Percentiles rank a stretch among this genome's conserved stretches.
These are phyloP conservation scores for Asterionellopsis glacialis DNA, from an alignment of 108 stramenopile genomes.

Conservation along the genomic window DNA sequence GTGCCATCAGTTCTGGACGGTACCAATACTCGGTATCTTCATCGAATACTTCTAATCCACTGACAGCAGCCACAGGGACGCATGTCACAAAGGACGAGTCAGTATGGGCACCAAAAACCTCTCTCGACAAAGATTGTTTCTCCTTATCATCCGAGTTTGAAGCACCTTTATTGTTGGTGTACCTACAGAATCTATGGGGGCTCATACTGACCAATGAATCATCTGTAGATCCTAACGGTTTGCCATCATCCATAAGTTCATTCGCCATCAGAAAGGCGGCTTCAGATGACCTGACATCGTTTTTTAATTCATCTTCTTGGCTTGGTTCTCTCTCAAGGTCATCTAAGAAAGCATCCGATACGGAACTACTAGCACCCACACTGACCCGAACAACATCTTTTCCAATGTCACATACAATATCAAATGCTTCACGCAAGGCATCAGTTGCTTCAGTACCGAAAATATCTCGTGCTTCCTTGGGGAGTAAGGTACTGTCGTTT, in stretches of 20 bases:
- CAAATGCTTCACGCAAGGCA: constrained; percentile 45
- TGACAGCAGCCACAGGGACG: constrained; percentile 70
- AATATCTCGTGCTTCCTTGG: constrained; percentile 31
- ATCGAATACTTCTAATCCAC: constrained; percentile 78
- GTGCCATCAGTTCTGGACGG: constrained; percentile 70
- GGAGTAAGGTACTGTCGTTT: constrained; percentile 39
- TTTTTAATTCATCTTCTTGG: constrained; percentile 24
- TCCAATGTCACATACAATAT: constrained; percentile 48
- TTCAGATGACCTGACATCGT: constrained; percentile 37
- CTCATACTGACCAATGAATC: constrained; percentile 34
- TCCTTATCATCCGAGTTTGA: constrained; percentile 22
- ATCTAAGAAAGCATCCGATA: constrained; percentile 22
- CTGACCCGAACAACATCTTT: constrained; percentile 74
- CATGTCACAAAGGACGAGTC: constrained; percentile 72
- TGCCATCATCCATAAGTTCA: constrained; percentile 80
- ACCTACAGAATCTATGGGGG: constrained; percentile 70
- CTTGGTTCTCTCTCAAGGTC: constrained; percentile 28
- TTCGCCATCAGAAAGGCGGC: constrained; percentile 46
- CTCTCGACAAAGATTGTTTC: constrained; percentile 14
- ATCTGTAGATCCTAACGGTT: constrained; percentile 14
- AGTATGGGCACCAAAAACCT: constrained; percentile 79
- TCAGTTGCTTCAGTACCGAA: constrained; percentile 46
- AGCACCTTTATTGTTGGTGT: constrained; percentile 27
- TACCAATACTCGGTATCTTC: constrained; percentile 75
- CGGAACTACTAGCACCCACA: constrained; percentile 55